A percentile compares a stretch with the other conserved stretches of the same genome.
These are phyloP conservation scores for Uronychia setigera DNA, from an alignment of 73 alveolate species.

Conservation along the genomic window DNA sequence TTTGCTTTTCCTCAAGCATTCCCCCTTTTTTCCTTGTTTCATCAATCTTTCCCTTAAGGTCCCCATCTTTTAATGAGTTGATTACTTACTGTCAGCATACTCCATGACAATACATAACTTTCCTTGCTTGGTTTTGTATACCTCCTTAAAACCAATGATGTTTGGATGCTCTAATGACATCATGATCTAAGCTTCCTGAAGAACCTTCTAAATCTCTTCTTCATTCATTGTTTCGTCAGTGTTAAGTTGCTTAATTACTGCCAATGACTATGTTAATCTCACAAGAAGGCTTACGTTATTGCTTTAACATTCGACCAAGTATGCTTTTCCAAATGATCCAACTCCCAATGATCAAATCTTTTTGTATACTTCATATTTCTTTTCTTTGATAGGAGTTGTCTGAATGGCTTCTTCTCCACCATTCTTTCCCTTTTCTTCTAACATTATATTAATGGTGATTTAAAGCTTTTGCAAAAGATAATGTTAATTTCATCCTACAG, in stretches of 20 bases:
- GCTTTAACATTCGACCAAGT: slow-evolving; percentile 79
- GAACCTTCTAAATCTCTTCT: slow-evolving; percentile 87
- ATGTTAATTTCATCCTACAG: too few species aligned
- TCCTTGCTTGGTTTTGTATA: slow-evolving; percentile 88
- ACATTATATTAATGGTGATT: too few species aligned
- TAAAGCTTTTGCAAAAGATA: too few species aligned
- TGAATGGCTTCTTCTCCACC: too few species aligned
- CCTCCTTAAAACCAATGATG: slow-evolving; percentile 91
- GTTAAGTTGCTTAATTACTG: slow-evolving; percentile 91
- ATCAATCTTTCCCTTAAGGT: slow-evolving; percentile 62
- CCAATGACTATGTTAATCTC: slow-evolving; percentile 35
- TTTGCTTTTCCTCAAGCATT: slow-evolving; percentile 82
- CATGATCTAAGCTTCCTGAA: slow-evolving; percentile 91
- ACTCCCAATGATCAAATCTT: slow-evolving; percentile 86
- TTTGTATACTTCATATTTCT: slow-evolving; percentile 85
- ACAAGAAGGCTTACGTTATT: not conserved
- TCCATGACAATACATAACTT: slow-evolving; percentile 89
- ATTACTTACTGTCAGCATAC: slow-evolving; percentile 81
- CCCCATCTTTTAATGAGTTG: slow-evolving; percentile 66
- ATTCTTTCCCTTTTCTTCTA: too few species aligned
- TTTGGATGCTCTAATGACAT: slow-evolving; percentile 92
- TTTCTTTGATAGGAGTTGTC: too few species aligned
- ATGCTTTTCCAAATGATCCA: slow-evolving; percentile 96
- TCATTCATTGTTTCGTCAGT: slow-evolving; percentile 78
- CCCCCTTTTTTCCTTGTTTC: slow-evolving; percentile 47